Percentiles rank a stretch among this genome's conserved stretches.
Evolutionary conservation across 352 stramenopile genomes (phyloP).

Genomic region (Globisporangium nodosum): DNA sequence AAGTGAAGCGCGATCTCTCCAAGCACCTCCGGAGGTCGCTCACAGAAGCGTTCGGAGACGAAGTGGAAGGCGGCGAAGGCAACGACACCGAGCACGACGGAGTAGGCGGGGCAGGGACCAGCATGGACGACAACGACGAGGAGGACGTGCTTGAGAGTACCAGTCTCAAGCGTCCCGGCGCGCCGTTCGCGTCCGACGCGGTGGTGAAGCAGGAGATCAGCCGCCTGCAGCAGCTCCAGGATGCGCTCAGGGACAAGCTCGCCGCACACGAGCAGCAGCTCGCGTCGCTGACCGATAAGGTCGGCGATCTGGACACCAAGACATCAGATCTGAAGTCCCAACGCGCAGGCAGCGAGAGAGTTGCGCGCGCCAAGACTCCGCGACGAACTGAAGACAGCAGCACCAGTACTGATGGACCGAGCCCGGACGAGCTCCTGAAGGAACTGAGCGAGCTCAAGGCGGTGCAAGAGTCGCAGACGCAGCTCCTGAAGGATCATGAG

Average conservation of each 20-base stretch:
- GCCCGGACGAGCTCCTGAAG: slow-evolving; percentile 24
- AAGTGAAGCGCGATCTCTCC: slow-evolving; percentile 37
- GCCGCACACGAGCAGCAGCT: slow-evolving; percentile 31
- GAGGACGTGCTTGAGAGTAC: neutral
- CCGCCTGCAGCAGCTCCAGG: slow-evolving; percentile 33
- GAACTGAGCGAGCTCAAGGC: slow-evolving; percentile 42
- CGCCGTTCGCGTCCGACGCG: slow-evolving; percentile 33
- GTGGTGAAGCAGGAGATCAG: slow-evolving; percentile 38
- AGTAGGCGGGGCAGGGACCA: slow-evolving; percentile 5
- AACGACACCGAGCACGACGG: slow-evolving; percentile 22
- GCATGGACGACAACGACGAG: neutral
- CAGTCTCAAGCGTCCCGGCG: slow-evolving; percentile 17
- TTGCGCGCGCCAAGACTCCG: slow-evolving; percentile 3
- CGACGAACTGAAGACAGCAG: slow-evolving; percentile 7
- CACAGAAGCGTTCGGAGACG: slow-evolving; percentile 31
- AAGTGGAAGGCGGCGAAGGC: slow-evolving; percentile 24
- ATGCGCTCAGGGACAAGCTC: slow-evolving; percentile 28
- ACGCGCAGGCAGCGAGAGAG: neutral
- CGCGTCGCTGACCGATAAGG: slow-evolving; percentile 23
- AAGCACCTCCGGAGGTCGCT: slow-evolving; percentile 41
- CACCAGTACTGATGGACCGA: neutral
- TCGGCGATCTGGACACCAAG: slow-evolving; percentile 25
- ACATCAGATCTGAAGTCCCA: slow-evolving; percentile 10
- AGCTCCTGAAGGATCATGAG: slow-evolving; percentile 41
- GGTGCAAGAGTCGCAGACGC: slow-evolving; percentile 29